phyloP scores from a whole-genome alignment of 805 yeast genomes.

The Suhomyces tanzawaensis region DNA sequence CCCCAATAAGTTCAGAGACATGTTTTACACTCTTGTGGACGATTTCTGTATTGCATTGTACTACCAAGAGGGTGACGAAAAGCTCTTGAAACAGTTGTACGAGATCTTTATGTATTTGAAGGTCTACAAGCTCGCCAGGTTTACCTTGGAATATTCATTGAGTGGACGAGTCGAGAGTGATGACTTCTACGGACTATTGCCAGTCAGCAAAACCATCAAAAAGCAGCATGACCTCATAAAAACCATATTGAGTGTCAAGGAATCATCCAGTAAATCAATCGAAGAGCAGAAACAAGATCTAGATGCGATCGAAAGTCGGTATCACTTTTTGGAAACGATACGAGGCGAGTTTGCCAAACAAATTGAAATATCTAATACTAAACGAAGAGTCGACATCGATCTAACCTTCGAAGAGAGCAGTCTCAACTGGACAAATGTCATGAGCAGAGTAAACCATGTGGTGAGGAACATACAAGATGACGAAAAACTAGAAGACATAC shows the following conservation, averaged over 20 bases:
- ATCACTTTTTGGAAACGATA: slow-evolving; percentile 31
- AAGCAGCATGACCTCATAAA: slow-evolving; percentile 5
- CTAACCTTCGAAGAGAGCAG: slow-evolving; percentile 1
- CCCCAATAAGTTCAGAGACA: slow-evolving; percentile 25
- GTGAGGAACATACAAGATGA: slow-evolving; percentile 31
- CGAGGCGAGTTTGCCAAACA: slow-evolving; percentile 28
- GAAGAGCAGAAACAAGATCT: background rate
- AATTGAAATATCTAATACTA: slow-evolving; percentile 12
- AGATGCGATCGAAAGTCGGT: slow-evolving; percentile 10
- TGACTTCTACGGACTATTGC: slow-evolving; percentile 33
- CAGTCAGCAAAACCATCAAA: slow-evolving; percentile 12
- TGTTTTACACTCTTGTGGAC: slow-evolving; percentile 47
- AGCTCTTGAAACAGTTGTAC: slow-evolving; percentile 48
- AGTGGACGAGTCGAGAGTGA: slow-evolving; percentile 43
- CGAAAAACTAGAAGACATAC: slow-evolving; percentile 29
- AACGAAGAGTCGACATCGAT: slow-evolving; percentile 9
- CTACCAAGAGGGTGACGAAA: slow-evolving; percentile 66
- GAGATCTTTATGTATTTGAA: slow-evolving; percentile 52
- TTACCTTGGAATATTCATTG: slow-evolving; percentile 57
- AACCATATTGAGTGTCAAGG: background rate
- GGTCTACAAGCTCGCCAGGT: slow-evolving; percentile 49
- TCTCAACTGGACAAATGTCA: slow-evolving; percentile 27
- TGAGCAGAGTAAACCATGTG: slow-evolving; percentile 32
- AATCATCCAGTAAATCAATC: background rate
- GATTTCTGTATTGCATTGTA: slow-evolving; percentile 65